Conservation (phyloP, 2,329 filamentous ascomycete species). For the Chrysoporthe puriensis region DNA sequence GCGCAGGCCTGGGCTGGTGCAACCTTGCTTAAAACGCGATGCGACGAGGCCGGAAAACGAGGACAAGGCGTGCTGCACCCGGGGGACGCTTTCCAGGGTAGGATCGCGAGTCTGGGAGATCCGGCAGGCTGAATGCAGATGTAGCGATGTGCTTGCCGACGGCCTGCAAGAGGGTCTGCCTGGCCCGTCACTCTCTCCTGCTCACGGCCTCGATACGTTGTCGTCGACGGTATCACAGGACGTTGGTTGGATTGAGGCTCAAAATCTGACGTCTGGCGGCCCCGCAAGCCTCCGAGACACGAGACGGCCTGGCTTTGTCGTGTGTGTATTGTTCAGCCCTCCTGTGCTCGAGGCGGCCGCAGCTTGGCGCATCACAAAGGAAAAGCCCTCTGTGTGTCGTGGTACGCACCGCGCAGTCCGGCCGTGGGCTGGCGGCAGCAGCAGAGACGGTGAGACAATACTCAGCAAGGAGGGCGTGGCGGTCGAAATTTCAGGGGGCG, state of each 20-base stretch:
- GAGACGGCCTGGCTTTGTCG: neutral
- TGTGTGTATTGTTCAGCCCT: neutral
- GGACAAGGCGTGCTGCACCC: too few relatives aligned
- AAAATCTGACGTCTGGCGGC: neutral
- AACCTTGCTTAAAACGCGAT: neutral
- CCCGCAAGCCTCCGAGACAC: slow-evolving; percentile 16
- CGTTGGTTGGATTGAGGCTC: slow-evolving; percentile 8
- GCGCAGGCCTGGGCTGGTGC: neutral
- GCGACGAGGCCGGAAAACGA: neutral
- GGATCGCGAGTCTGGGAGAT: too few relatives aligned
- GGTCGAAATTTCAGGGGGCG: neutral
- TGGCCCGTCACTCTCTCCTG: neutral
- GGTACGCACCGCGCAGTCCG: slow-evolving; percentile 2
- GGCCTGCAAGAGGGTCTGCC: neutral
- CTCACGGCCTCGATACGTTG: neutral
- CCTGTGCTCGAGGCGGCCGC: neutral
- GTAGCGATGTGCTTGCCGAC: neutral
- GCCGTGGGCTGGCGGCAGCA: neutral
- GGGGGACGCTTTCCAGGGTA: too few relatives aligned
- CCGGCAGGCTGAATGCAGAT: too few relatives aligned
- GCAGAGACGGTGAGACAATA: neutral
- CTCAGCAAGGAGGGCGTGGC: neutral
- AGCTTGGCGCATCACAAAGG: neutral
- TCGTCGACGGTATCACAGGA: slow-evolving; percentile 1
- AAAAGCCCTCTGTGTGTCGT: slow-evolving; percentile 25